Percentiles rank a stretch among this genome's conserved stretches.
These are phyloP conservation scores for Rhododendron mucronatum DNA, from an alignment of 148 eudicot genomes.

Conservation along the genomic window DNA sequence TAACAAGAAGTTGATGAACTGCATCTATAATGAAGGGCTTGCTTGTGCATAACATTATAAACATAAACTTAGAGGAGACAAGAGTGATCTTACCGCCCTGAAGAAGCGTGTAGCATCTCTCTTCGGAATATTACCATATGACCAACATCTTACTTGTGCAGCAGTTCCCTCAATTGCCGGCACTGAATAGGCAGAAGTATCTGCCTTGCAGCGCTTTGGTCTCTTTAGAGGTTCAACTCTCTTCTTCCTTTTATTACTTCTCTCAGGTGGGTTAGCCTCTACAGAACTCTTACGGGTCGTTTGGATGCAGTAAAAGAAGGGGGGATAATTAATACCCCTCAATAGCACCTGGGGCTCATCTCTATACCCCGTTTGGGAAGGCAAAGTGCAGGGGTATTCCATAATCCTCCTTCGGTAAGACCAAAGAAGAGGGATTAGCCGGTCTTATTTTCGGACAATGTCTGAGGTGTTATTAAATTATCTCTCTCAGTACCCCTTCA, in stretches of 20 bases:
- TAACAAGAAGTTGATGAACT: not conserved
- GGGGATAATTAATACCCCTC: too few species aligned
- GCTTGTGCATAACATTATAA: not conserved
- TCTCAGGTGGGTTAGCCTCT: constrained; percentile 60
- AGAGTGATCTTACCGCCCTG: constrained; percentile 57
- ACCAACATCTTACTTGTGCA: constrained; percentile 97
- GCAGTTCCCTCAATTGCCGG: constrained; percentile 87
- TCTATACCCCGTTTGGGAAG: too few species aligned
- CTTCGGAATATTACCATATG: constrained; percentile 84
- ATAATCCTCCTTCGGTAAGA: too few species aligned
- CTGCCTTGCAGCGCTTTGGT: constrained; percentile 76
- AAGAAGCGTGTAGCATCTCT: constrained; percentile 96
- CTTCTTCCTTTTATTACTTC: constrained; percentile 77
- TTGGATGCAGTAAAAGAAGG: too few species aligned
- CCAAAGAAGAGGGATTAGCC: too few species aligned
- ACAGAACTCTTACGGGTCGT: constrained; percentile 51
- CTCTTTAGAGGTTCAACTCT: constrained; percentile 51
- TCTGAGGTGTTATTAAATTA: too few species aligned
- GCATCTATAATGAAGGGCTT: not conserved
- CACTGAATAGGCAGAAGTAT: constrained; percentile 39
- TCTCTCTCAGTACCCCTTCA: too few species aligned
- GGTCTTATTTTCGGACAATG: too few species aligned
- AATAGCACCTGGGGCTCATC: too few species aligned
- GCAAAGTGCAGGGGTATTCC: too few species aligned
- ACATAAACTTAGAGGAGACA: not conserved